phyloP scores from a whole-genome alignment of 306 rosid genomes.

The Prosopis cineraria region DNA sequence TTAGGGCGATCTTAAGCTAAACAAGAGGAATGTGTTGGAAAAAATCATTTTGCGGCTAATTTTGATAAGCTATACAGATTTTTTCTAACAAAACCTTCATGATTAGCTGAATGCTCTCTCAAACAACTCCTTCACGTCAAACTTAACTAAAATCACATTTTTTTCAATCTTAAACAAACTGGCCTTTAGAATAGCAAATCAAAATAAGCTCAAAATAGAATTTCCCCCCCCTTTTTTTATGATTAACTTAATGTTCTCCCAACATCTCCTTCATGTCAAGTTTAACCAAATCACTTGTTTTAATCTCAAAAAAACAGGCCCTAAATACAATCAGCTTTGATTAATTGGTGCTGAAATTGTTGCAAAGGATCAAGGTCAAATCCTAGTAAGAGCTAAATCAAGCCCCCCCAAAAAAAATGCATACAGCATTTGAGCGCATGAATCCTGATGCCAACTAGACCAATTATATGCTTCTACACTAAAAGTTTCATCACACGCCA shows the following conservation, averaged over 20 bases:
- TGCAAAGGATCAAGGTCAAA: too few species aligned
- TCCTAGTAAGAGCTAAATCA: too few species aligned
- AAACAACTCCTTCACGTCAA: not conserved
- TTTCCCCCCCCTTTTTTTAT: too few species aligned
- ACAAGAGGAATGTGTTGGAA: not conserved
- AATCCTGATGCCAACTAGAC: too few species aligned
- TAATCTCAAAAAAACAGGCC: too few species aligned
- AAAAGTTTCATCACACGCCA: too few species aligned
- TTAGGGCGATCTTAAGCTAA: not conserved
- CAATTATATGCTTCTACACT: too few species aligned
- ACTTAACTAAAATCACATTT: not conserved
- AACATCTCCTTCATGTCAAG: not conserved
- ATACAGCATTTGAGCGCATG: too few species aligned
- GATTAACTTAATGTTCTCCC: not conserved
- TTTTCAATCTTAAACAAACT: too few species aligned
- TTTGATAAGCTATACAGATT: not conserved
- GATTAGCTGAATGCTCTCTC: not conserved
- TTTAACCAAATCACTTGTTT: not conserved
- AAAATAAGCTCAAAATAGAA: too few species aligned
- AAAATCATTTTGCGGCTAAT: not conserved
- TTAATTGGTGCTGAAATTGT: not conserved
- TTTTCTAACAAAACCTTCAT: not conserved
- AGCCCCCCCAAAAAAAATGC: too few species aligned
- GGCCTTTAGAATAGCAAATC: too few species aligned
- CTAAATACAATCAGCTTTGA: not conserved